Evolutionary conservation across 2,329 filamentous ascomycete genomes (phyloP).

Genomic region (Pochonia chlamydosporia): DNA sequence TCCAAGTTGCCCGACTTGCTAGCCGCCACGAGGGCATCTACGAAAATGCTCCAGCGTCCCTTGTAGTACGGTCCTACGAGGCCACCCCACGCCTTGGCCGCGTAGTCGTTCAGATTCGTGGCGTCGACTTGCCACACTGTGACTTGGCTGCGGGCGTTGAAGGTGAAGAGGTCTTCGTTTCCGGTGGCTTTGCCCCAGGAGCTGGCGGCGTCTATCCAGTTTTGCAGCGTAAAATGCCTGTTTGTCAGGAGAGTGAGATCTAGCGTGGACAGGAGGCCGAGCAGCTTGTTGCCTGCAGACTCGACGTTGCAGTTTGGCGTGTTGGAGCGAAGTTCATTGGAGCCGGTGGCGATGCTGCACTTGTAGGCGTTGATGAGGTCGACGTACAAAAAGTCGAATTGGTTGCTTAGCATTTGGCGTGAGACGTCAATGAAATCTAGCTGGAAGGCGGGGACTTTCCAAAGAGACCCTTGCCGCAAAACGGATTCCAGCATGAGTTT

Average conservation of each 20-base stretch:
- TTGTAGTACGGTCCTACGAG: constrained; percentile 40
- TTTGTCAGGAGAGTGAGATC: constrained; percentile 36
- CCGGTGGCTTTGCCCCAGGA: constrained; percentile 19
- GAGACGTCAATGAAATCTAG: constrained; percentile 45
- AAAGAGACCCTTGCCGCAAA: constrained; percentile 24
- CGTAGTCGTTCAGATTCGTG: constrained; percentile 39
- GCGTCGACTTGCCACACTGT: constrained; percentile 38
- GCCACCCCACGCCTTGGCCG: constrained; percentile 42
- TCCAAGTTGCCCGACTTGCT: background rate
- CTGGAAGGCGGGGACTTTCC: constrained; percentile 33
- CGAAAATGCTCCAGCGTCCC: constrained; percentile 39
- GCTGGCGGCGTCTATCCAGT: constrained; percentile 35
- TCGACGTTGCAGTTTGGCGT: constrained; percentile 2
- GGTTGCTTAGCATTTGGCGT: constrained; percentile 41
- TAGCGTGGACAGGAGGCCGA: constrained; percentile 28
- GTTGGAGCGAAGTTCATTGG: constrained; percentile 16
- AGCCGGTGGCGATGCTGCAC: constrained; percentile 14
- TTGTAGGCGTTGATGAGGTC: constrained; percentile 26
- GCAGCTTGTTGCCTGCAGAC: constrained; percentile 21
- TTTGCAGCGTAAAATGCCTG: constrained; percentile 32
- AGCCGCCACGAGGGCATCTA: constrained; percentile 28
- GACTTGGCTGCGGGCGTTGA: constrained; percentile 43
- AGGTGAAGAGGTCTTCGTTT: constrained; percentile 31
- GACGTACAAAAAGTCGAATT: constrained; percentile 34
- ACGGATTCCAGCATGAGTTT: constrained; percentile 31